Conservation (phyloP, 768 basidiomycete genomes). For the Russula lepida region DNA sequence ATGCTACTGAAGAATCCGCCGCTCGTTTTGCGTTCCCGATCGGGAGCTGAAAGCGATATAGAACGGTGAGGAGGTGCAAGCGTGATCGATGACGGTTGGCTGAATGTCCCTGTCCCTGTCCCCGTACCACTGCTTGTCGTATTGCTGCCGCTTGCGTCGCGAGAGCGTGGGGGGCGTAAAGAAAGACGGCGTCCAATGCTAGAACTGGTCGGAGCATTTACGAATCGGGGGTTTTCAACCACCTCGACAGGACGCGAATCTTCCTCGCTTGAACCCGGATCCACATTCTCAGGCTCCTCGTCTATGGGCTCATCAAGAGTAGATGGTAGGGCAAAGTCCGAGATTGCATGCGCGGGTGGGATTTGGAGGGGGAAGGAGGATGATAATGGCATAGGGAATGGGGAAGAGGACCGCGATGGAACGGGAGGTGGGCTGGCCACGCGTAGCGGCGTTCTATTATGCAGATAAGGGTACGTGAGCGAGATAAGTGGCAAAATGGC, state of each 20-base stretch:
- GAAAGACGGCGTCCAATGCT: background rate
- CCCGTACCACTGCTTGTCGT: constrained; percentile 19
- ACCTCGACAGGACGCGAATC: constrained; percentile 16
- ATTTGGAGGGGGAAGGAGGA: constrained; percentile 28
- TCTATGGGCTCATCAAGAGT: constrained; percentile 24
- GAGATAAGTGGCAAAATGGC: background rate
- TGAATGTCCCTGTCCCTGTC: constrained; percentile 18
- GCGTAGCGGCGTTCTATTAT: constrained; percentile 4
- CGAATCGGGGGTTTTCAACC: constrained; percentile 19
- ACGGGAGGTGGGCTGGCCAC: constrained; percentile 7
- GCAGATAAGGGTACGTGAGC: background rate
- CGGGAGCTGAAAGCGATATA: background rate
- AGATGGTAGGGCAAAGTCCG: constrained; percentile 30
- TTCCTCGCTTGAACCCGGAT: constrained; percentile 12
- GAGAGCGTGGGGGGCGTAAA: background rate
- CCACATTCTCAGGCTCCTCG: constrained; percentile 21
- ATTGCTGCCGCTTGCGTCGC: constrained; percentile 1
- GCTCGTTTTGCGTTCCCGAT: constrained; percentile 14
- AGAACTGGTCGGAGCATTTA: background rate
- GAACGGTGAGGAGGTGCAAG: background rate
- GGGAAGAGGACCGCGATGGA: constrained; percentile 20
- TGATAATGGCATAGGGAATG: constrained; percentile 9
- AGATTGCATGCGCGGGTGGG: constrained; percentile 47
- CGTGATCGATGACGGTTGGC: constrained; percentile 4
- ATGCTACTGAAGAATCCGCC: constrained; percentile 18